Evolutionary conservation across 768 basidiomycete species (phyloP).

Genomic region (Boletellus ananas): DNA sequence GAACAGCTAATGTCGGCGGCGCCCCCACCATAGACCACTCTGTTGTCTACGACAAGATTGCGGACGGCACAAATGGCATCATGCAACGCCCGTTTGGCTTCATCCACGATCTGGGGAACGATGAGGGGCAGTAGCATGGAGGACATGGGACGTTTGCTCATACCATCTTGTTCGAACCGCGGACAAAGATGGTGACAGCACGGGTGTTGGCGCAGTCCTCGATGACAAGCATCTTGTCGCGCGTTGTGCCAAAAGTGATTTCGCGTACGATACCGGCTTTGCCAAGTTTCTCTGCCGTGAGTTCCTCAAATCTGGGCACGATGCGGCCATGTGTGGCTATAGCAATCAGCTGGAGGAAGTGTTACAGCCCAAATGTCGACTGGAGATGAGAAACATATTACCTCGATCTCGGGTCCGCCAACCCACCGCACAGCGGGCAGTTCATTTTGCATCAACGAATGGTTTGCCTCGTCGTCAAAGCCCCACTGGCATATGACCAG

Average conservation of each 20-base stretch:
- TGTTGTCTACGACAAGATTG: constrained; percentile 91
- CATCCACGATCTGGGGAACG: constrained; percentile 83
- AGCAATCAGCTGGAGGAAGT: constrained; percentile 72
- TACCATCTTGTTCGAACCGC: constrained; percentile 99
- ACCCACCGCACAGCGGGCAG: constrained; percentile 98
- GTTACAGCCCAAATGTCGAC: neutral
- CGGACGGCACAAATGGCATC: constrained; percentile 97
- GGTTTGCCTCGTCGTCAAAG: constrained; percentile 99
- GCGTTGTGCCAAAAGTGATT: constrained; percentile 93
- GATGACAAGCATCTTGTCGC: constrained; percentile 99
- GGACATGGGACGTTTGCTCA: constrained; percentile 4
- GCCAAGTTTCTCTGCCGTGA: constrained; percentile 87
- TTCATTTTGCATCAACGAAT: constrained; percentile 95
- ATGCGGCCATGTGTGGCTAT: constrained; percentile 98
- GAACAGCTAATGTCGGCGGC: constrained; percentile 96
- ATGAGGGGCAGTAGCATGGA: neutral
- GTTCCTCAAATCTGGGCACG: constrained; percentile 96
- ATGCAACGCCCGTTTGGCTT: constrained; percentile 96
- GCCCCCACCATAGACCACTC: constrained; percentile 97
- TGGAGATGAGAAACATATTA: constrained; percentile 24
- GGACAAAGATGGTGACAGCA: constrained; percentile 95
- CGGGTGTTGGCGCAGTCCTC: constrained; percentile 97
- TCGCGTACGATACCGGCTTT: constrained; percentile 92
- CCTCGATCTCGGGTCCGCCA: constrained; percentile 98
- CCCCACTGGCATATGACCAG: constrained; percentile 99